These are phyloP conservation scores for Notholithocarpus densiflorus DNA, from an alignment of 306 rosid species.

Conservation along the genomic window DNA sequence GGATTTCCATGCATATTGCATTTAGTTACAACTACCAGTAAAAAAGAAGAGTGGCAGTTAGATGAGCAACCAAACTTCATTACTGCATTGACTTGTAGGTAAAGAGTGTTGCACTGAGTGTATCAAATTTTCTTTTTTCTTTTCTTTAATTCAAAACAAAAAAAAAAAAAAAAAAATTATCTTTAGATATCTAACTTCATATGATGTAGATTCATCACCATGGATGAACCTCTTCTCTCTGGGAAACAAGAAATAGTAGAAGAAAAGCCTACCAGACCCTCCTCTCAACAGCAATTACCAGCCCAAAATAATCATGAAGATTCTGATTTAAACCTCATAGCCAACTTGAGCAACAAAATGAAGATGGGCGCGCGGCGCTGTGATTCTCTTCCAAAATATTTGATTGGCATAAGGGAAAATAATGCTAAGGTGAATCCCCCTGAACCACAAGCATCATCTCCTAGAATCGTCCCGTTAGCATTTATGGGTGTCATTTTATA, in stretches of 20 bases:
- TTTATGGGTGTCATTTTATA: conserved; percentile 40
- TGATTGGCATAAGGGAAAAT: too few species aligned
- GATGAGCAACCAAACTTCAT: not conserved
- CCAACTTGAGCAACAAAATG: too few species aligned
- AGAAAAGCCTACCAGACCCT: conserved; percentile 22
- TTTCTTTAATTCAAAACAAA: not conserved
- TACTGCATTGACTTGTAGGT: conserved; percentile 34
- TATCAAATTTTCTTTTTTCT: not conserved
- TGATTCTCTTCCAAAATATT: too few species aligned
- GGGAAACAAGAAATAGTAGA: conserved; percentile 13
- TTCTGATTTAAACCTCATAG: too few species aligned
- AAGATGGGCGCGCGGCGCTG: too few species aligned
- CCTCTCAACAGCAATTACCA: too few species aligned
- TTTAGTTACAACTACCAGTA: not conserved
- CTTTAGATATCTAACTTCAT: not conserved
- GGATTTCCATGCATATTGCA: not conserved
- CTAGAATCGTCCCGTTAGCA: conserved; percentile 35
- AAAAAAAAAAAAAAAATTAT: not conserved
- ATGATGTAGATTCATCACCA: conserved; percentile 18
- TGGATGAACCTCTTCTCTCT: conserved; percentile 48
- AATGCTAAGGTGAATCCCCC: not conserved
- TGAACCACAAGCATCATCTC: conserved; percentile 11
- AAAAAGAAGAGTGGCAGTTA: not conserved
- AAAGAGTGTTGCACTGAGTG: not conserved
- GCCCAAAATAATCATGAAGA: too few species aligned